A percentile compares a stretch with the other conserved stretches of the same genome.
Conservation (phyloP, 1,139 yeast species). For the Saccharomyces pastorianus region DNA sequence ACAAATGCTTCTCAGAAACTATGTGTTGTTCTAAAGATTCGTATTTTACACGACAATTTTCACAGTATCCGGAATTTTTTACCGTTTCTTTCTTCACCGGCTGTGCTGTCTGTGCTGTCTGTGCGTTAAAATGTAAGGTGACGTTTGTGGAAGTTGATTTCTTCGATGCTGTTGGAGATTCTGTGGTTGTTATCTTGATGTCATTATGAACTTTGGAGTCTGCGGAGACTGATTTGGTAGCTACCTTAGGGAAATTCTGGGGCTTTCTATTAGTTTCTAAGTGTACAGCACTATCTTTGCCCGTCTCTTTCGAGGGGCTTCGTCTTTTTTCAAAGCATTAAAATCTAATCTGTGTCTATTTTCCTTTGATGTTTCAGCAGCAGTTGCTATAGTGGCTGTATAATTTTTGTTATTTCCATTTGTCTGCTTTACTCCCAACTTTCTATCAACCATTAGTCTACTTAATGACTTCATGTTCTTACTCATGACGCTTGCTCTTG, state of each 20-base stretch:
- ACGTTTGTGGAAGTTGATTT: constrained; percentile 3
- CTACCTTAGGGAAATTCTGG: neutral
- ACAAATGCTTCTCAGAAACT: constrained; percentile 59
- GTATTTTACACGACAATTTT: constrained; percentile 83
- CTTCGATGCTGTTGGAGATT: neutral
- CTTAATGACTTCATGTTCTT: constrained; percentile 27
- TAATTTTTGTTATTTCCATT: constrained; percentile 1
- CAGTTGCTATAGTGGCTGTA: constrained; percentile 2
- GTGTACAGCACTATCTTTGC: neutral
- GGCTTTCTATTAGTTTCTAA: neutral
- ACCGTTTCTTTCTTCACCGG: constrained; percentile 13
- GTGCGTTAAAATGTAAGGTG: neutral
- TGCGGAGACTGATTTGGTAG: neutral
- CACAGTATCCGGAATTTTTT: constrained; percentile 65
- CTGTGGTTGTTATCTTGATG: neutral
- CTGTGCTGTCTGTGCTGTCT: constrained; percentile 4
- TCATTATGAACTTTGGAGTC: neutral
- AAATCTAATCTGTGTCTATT: neutral
- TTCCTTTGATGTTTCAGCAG: neutral
- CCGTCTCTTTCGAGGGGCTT: neutral
- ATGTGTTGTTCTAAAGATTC: constrained; percentile 77
- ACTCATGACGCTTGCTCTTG: constrained; percentile 30
- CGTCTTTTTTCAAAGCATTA: neutral
- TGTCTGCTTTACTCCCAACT: constrained; percentile 15
- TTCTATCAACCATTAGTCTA: constrained; percentile 30